These are phyloP conservation scores for Gryganskiella cystojenkinii DNA, from an alignment of 192 early-diverging fungal genomes.

Conservation along the genomic window DNA sequence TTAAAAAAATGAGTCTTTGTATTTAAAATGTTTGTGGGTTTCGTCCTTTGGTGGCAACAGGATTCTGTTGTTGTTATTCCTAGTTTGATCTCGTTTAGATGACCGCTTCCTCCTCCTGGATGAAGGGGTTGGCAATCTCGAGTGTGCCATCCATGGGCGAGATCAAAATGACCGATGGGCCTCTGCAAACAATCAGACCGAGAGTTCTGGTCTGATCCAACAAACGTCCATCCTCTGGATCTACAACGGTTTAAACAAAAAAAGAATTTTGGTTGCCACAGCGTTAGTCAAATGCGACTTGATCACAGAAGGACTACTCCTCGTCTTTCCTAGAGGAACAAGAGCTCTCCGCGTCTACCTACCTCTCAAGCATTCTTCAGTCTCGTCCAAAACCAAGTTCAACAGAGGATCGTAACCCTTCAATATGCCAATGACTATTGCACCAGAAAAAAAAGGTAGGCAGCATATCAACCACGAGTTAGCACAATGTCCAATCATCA, in stretches of 20 bases:
- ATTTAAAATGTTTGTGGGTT: too few relatives aligned
- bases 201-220: constrained; percentile 72
- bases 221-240: constrained; percentile 55
- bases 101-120: constrained; percentile 50
- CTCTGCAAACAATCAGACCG: constrained; percentile 90
- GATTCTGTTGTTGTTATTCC: background rate
- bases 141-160: constrained; percentile 92
- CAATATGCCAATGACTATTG: constrained; percentile 85
- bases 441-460: background rate
- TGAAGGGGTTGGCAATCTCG: constrained; percentile 93
- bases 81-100: background rate
- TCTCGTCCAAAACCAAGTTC: constrained; percentile 95
- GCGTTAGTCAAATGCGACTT: too few relatives aligned
- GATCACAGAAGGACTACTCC: background rate
- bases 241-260: constrained; percentile 11
- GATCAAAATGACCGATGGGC: constrained; percentile 89
- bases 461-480: too few relatives aligned
- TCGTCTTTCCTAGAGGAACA: too few relatives aligned
- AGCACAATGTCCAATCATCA: background rate
- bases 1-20: too few relatives aligned
- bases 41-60: background rate
- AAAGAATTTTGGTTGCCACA: too few relatives aligned
- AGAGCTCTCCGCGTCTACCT: too few relatives aligned
- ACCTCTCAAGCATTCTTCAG: constrained; percentile 84
- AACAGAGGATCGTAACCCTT: constrained; percentile 94